Evolutionary conservation across 352 stramenopile species (phyloP).

Genomic region (Globisporangium parvum): DNA sequence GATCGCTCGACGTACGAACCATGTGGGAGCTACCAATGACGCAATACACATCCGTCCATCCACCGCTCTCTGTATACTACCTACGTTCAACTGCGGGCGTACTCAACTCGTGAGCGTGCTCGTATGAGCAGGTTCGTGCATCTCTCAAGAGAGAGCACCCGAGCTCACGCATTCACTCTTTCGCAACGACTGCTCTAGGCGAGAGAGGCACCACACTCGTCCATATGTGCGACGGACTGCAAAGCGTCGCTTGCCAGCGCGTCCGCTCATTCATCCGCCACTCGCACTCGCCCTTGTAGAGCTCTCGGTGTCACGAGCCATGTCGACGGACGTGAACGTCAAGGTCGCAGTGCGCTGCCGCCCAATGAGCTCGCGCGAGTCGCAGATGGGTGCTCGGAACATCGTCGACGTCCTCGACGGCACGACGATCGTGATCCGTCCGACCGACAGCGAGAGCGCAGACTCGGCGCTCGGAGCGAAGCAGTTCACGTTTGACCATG

Average conservation of each 20-base stretch:
- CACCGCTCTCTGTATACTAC: no score
- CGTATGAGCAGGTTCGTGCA: no score
- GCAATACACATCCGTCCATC: neutral
- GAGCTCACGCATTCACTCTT: no score
- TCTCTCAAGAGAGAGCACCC: no score
- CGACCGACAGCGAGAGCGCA: conserved; percentile 3
- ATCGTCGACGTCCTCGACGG: conserved; percentile 58
- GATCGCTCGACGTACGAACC: neutral
- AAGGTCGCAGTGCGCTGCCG: conserved; percentile 87
- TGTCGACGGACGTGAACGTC: conserved; percentile 83
- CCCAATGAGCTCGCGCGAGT: conserved; percentile 81
- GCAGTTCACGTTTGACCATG: conserved; percentile 84
- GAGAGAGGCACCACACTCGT: no score
- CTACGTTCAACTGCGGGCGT: no score
- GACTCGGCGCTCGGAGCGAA: conserved; percentile 20
- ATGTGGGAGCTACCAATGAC: neutral
- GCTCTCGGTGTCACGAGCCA: conserved; percentile 1
- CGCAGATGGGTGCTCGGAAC: conserved; percentile 36
- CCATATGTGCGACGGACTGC: neutral
- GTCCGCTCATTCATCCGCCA: neutral
- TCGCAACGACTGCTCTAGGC: no score
- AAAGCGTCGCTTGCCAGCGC: neutral
- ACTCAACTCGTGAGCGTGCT: no score
- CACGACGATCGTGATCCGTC: conserved; percentile 44
- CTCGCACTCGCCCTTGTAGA: neutral